Evolutionary conservation across 805 yeast genomes (phyloP), one percentile per base, ranked within the genome.

Genomic region (Saccharomycopsis javanensis): DNA sequence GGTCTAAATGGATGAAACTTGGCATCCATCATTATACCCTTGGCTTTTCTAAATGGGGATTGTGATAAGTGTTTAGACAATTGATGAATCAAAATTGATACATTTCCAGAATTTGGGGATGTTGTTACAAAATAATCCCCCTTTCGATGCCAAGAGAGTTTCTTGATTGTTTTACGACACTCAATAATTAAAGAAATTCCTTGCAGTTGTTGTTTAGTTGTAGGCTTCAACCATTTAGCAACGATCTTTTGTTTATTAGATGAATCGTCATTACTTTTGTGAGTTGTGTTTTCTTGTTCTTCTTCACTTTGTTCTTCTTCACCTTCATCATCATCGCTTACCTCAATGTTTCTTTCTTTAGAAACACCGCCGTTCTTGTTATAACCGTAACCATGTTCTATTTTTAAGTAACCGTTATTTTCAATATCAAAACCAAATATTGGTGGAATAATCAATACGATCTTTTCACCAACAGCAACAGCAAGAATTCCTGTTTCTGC

Each of bases 1-100:
- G 99, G 99, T 67, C 88, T 85, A 74, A 87, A 85, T 31, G 99
- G 99, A 72, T 94, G 99, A 82, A 94, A 94, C 71, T 86, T 86
- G 61, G 96, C 97, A 69, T 90, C 96, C 85, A 90, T 90, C 51
- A 91, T 85, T 61, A 92, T 85, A 63, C 99, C 99, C 74, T 88
- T 88, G 35, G 96, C 81, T 71, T 88, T 88, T 64, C 83, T 79
- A 81, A 94, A 94, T 60, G 99, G 99, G 10, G 96, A 87, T 74
- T 94, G 99, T 16, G 98, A 85, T 60, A 86, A 78, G 73, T 94
- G 98, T 71, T 89, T 89, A 3, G 97, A 89, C 53, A 94, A 73
- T 75, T 94, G 98, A 72, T 94, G 99, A 62, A 94, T 89, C 60
- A 94, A 76, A 45, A 94, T 96, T 5, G 98, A 85, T 10, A 91